Conservation (phyloP, 2,329 filamentous ascomycete species). For the Coleophoma cylindrospora region DNA sequence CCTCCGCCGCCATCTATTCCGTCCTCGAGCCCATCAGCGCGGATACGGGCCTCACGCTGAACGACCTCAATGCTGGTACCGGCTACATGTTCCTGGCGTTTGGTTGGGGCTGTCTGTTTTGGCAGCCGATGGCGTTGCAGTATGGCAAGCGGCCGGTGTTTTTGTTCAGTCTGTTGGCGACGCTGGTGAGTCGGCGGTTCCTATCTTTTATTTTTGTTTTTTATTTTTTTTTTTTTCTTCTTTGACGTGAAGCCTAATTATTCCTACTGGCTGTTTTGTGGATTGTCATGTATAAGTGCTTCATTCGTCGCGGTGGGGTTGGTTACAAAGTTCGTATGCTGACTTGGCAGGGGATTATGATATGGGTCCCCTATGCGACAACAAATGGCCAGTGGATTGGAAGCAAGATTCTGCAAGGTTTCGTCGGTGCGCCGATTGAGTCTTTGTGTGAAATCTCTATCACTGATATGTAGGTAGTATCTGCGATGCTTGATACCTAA, state of each 20-base stretch:
- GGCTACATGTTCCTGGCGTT: constrained; percentile 48
- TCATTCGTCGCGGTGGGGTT: too few species aligned
- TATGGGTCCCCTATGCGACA: constrained; percentile 28
- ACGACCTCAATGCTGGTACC: constrained; percentile 40
- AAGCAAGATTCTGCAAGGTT: constrained; percentile 7
- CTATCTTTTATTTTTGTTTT: neutral
- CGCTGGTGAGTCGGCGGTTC: constrained; percentile 8
- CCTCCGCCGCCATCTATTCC: constrained; percentile 42
- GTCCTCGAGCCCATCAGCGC: constrained; percentile 41
- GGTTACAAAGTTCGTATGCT: neutral
- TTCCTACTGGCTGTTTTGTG: neutral
- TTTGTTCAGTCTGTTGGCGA: constrained; percentile 30
- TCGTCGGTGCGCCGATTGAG: constrained; percentile 9
- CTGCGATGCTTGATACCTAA: neutral
- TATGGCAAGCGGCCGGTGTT: constrained; percentile 45
- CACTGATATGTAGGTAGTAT: constrained; percentile 21
- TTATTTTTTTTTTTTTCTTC: neutral
- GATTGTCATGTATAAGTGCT: neutral
- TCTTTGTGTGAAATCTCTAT: constrained; percentile 19
- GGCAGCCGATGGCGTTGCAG: constrained; percentile 46
- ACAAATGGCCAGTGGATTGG: constrained; percentile 10
- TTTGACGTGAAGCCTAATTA: neutral
- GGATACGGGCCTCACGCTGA: constrained; percentile 39
- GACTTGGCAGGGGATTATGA: constrained; percentile 22
- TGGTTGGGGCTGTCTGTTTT: constrained; percentile 45